Percentiles rank a stretch among this genome's conserved stretches.
phyloP scores from a whole-genome alignment of 177 flowering plant genomes.

The Vitis hybrid region DNA sequence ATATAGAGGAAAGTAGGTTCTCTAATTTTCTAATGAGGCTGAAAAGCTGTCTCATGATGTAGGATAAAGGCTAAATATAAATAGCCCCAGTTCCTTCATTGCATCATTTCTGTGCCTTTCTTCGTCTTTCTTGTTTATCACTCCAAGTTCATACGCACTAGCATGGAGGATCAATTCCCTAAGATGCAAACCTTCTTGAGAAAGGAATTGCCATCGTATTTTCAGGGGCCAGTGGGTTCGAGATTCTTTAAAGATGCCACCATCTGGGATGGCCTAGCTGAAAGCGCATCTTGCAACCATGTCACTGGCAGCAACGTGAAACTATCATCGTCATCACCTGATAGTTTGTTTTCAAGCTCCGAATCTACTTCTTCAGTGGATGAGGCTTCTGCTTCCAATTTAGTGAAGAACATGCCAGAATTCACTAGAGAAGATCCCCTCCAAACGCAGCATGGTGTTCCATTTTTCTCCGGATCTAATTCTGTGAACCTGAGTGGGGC shows the following conservation, averaged over 20 bases:
- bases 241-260: conserved; percentile 19
- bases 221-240: conserved; percentile 22
- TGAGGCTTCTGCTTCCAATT: conserved; percentile 11
- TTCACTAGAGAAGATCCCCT: conserved; percentile 10
- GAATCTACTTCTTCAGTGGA: conserved; percentile 32
- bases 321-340: conserved; percentile 16
- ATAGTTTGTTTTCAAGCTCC: conserved; percentile 22
- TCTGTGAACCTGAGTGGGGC: conserved; percentile 1
- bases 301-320: neutral
- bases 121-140: conserved; percentile 6
- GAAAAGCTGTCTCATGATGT: conserved; percentile 11
- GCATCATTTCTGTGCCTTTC: conserved; percentile 19
- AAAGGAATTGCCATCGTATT: conserved; percentile 25
- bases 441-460: neutral
- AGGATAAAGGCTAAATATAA: conserved; percentile 21
- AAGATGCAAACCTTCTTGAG: conserved; percentile 29
- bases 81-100: conserved; percentile 18
- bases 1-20: conserved; percentile 17
- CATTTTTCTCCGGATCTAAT: conserved; percentile 17
- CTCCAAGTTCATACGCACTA: neutral
- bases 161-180: conserved; percentile 41
- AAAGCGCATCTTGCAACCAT: neutral
- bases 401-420: conserved; percentile 20
- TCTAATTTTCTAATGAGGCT: conserved; percentile 10
- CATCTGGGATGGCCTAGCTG: conserved; percentile 19